Evolutionary conservation across 129 eudicot genomes (phyloP).

Genomic region (carrot (Daucus carota)): DNA sequence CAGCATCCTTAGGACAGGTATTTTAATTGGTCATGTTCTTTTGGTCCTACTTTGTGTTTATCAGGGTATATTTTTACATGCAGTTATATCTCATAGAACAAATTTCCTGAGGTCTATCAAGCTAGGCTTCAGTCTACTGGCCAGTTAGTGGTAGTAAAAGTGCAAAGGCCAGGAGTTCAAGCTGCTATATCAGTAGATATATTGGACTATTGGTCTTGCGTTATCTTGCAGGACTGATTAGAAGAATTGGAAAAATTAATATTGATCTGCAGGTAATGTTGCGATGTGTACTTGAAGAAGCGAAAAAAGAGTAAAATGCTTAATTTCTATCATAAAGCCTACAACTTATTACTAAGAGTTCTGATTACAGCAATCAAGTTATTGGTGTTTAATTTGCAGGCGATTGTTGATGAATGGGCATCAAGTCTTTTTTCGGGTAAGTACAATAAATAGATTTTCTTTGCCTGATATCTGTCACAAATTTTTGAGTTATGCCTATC

Average conservation of each 20-base stretch:
- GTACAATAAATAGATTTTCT: constrained; percentile 15
- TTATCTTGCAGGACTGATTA: constrained; percentile 67
- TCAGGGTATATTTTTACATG: neutral
- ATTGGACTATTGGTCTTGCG: constrained; percentile 82
- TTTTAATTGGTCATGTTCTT: constrained; percentile 2
- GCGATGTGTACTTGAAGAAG: no score
- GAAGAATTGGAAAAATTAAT: constrained; percentile 72
- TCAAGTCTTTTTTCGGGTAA: constrained; percentile 99
- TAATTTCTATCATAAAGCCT: neutral
- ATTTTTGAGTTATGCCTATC: no score
- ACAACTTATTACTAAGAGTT: constrained; percentile 3
- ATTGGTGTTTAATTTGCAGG: constrained; percentile 45
- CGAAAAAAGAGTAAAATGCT: neutral
- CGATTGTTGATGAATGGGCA: constrained; percentile 98
- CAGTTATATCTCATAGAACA: neutral
- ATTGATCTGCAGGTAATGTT: constrained; percentile 98
- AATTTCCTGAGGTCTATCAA: constrained; percentile 60
- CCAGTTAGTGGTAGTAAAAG: constrained; percentile 83
- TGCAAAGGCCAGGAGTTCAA: constrained; percentile 95
- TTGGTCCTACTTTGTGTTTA: neutral
- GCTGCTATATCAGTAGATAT: constrained; percentile 97
- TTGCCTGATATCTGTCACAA: no score
- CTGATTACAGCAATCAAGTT: constrained; percentile 8
- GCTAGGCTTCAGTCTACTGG: constrained; percentile 72
- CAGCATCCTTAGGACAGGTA: constrained; percentile 99